Base-by-base conservation (phyloP, 2,329 filamentous ascomycete species). In the Nemania sp. region DNA sequence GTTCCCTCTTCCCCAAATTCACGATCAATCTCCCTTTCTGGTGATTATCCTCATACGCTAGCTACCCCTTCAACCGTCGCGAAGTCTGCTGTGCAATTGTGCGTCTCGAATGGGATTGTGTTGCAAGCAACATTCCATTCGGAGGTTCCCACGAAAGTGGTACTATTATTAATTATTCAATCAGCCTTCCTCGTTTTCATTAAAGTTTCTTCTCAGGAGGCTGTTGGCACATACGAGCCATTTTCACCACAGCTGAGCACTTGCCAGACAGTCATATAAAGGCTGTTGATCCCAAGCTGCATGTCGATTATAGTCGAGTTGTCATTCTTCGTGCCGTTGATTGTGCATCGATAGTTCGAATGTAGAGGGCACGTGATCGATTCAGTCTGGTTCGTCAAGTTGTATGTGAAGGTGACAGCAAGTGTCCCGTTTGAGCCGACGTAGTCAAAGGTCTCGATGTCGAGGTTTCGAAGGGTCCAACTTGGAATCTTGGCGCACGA, bases 231-330 rank as follows among this genome's bases (percentile, higher is more conserved):
- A 20, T 49, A 56, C 49, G 49, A 34, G 44, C 54, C 49, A 36
- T 11, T 36, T 19, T 53, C 54, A 8, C 49, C 54, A 34, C 54
- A 57, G 19, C 26, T 17, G 11, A 57, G 39, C 7, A 37, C 45
- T 43, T 57, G 33, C 6, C 54, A 4, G 4, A 57, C 54, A 23
- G 43, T 57, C 45, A 43, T 6, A 14, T 57, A 57, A 9, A 57
- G 39, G 11, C 11, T 47, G 6, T 50, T 41, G 22, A 57, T 17
- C 14, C 54, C 54, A 17, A 57, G 11, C 41, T 57, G 54, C 39
- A 57, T 23, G 11, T 57, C 54, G 45, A 57, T 57, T 7, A 54
- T 39, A 3, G 54, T 57, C 45, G 54, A 57, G 23, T 54, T 50
- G 19, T 57, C 54, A 36, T n/a, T 54, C 49, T 49, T 17, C 28